Conservation (phyloP, 148 eudicot species). For the Heliosperma pusillum region DNA sequence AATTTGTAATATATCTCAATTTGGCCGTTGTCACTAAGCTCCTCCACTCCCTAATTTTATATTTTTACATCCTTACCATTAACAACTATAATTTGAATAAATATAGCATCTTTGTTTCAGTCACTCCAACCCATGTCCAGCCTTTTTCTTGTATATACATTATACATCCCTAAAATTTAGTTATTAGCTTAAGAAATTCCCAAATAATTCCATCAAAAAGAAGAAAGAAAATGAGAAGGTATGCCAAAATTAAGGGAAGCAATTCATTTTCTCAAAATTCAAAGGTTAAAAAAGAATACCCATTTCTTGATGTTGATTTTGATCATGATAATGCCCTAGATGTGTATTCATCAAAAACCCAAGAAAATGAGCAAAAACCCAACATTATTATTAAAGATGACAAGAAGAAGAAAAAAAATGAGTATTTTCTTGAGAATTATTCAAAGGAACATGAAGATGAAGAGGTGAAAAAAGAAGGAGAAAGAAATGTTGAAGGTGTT, state of each 20-base stretch:
- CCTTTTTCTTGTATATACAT: conserved; percentile 15
- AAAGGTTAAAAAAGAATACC: conserved; percentile 26
- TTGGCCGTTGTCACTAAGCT: neutral
- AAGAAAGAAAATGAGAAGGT: conserved; percentile 21
- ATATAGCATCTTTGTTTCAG: conserved; percentile 17
- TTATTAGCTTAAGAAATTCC: neutral
- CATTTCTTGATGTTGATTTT: conserved; percentile 29
- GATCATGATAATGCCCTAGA: neutral
- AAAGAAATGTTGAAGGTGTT: conserved; percentile 1
- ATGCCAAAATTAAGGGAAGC: conserved; percentile 27
- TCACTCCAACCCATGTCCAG: conserved; percentile 21
- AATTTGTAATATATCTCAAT: neutral
- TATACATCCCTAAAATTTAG: conserved; percentile 8
- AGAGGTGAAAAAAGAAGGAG: neutral
- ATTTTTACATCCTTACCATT: conserved; percentile 21
- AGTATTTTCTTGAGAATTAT: neutral
- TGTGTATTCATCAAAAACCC: neutral
- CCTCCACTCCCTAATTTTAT: conserved; percentile 10
- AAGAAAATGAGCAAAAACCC: conserved; percentile 8
- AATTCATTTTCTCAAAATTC: conserved; percentile 21
- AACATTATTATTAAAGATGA: neutral
- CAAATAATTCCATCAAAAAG: neutral
- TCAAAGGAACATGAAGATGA: neutral
- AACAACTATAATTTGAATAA: neutral
- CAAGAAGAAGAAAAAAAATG: neutral